Evolutionary conservation across 441 rosid genomes (phyloP), one percentile per base, ranked within the genome.

Genomic region (Gossypium laxum): DNA sequence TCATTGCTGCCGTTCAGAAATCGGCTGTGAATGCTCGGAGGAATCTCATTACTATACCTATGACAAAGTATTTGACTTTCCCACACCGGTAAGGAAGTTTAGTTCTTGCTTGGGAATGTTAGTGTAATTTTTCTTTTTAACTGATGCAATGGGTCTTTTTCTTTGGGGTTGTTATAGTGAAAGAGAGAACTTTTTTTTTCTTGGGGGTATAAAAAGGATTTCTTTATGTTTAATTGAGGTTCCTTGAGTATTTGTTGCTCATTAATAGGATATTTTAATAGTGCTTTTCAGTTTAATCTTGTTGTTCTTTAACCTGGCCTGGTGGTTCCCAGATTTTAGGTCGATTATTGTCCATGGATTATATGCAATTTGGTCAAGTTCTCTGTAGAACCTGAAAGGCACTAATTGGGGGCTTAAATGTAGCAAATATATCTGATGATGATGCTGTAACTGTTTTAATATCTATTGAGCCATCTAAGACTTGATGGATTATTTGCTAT

Each of bases 1-100:
- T 90, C 18, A 83, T 88, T 2, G 82, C 83, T 56, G 97, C 97
- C 62, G 94, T 89, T 41, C 93, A 89, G 80, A 91, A 91, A 80
- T 85, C 93, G 2, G 91, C 92, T 0, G 76, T 86, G 64, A 78
- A 93, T 69, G 98, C 97, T 4, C 84, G 98, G 77, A 77, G 92
- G 78, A 91, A 93, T 28, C 62, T 93, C 1, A 77, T 90, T 58
- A 77, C 89, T 2, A 97, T 91, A 26, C 97, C 98, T 10, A 84
- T 91, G 96, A 93, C 97, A 14, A 93, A 89, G 84, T 88, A 91
- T 77, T 82, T 73, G 59, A 93, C 98, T 11, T 91, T 93, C 73
- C 97, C 98, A 0, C 97, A 90, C 72, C 83, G 96, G 97, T 91
- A 73, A 54, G 45, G 38, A 6, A 5, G 41, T 58, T 8, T 12